Percentiles rank a stretch among this genome's conserved stretches.
Conservation (phyloP, 805 yeast genomes). For the Ogataea minuta region DNA sequence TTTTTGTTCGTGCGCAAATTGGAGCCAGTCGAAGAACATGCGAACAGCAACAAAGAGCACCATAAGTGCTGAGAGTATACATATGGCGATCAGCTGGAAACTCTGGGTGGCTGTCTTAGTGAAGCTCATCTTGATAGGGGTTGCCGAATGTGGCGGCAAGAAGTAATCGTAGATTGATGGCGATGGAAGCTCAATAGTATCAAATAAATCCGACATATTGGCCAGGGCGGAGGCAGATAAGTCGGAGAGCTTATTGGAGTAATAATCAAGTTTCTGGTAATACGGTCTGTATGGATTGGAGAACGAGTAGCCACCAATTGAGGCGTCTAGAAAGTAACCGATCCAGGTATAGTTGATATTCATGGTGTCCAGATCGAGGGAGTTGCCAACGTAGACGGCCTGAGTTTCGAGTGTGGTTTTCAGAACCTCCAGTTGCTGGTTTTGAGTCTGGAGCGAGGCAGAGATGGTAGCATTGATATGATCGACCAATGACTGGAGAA, state of each 20-base stretch:
- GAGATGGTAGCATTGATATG: conserved; percentile 13
- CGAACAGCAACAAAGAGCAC: conserved; percentile 6
- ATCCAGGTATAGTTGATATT: conserved; percentile 21
- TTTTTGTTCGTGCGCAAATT: conserved; percentile 15
- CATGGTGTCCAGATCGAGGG: conserved; percentile 10
- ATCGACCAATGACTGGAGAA: conserved; percentile 6
- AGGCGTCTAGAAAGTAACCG: conserved; percentile 4
- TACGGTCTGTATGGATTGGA: conserved; percentile 5
- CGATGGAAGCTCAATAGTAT: neutral
- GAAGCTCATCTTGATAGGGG: neutral
- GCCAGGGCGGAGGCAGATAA: neutral
- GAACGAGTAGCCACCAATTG: neutral
- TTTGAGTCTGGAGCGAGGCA: conserved; percentile 11
- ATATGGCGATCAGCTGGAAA: neutral
- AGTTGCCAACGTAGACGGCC: conserved; percentile 18
- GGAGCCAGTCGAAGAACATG: conserved; percentile 18
- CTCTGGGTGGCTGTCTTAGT: neutral
- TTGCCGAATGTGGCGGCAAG: neutral
- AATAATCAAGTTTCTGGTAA: conserved; percentile 1
- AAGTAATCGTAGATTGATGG: neutral
- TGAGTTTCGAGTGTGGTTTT: conserved; percentile 11
- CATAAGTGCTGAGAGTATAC: neutral
- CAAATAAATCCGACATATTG: conserved; percentile 3
- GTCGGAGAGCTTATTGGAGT: conserved; percentile 1
- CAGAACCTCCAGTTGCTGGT: conserved; percentile 7